Evolutionary conservation across 768 basidiomycete species (phyloP), one percentile per base, ranked within the genome.

Genomic region (Psilocybe azurescens): DNA sequence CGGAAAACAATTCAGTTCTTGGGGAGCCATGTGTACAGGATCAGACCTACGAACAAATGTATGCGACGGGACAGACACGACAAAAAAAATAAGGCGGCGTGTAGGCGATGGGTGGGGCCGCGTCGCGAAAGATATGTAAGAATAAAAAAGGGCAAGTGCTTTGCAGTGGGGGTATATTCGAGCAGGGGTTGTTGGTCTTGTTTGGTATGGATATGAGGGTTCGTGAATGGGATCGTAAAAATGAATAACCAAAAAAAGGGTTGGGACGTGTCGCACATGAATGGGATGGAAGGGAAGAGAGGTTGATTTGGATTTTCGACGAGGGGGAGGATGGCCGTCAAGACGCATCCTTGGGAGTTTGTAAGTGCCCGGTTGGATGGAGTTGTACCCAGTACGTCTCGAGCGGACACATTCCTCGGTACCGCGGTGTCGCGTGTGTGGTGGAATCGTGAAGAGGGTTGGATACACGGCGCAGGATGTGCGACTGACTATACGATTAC

Each of bases 401-500:
- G 71, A 75, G 73, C 71, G 71, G 70, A 62, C 73, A 72, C 74
- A 73, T 72, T 69, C 67, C 41, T 44, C 41, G 52, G 32, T 14
- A 36, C n/a, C 16, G n/a, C 52, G 52, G 33, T 5, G 24, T 24
- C 24, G 24, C 24, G 51, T 7, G 28, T 52, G n/a, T 13, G 41
- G 41, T 44, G 8, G n/a, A 13, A n/a, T 44, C 41, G 41, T 44
- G 41, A n/a, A 16, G 56, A 33, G 54, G 47, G 59, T 32, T 55
- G 66, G 48, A 30, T 52, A 52, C 51, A 52, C 16, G 53, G 65
- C 62, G 65, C 61, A 65, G 14, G 61, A 62, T 64, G 65, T 56
- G 67, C 67, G 70, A 70, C 70, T 32, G 52, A 36, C 33, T 33
- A 53, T 75, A 74, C 67, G 72, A 75, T 71, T 75, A 76, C 70